These are phyloP conservation scores for Fusarium nurragi DNA, from an alignment of 2,329 filamentous ascomycete genomes.

Conservation along the genomic window DNA sequence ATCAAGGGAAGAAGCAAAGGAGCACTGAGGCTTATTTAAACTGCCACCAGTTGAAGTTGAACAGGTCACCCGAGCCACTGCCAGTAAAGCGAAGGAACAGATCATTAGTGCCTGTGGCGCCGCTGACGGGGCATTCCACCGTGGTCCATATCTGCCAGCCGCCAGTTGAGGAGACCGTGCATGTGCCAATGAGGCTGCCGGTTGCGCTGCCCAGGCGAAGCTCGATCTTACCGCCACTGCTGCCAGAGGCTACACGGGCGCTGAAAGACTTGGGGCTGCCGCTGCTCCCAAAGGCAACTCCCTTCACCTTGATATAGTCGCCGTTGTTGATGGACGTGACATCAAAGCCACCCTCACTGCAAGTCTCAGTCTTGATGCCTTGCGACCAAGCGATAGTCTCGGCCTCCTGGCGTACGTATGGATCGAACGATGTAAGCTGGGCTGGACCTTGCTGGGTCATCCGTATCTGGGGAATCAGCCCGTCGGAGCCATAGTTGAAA, in stretches of 20 bases:
- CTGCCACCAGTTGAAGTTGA: conserved; percentile 22
- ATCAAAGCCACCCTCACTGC: conserved; percentile 1
- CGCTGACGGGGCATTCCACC: neutral
- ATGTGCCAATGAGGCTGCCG: conserved; percentile 3
- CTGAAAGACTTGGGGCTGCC: neutral
- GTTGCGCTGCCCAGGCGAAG: conserved; percentile 2
- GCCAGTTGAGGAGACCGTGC: conserved; percentile 2
- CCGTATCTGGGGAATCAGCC: neutral
- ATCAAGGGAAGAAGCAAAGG: neutral
- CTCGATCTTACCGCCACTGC: conserved; percentile 1
- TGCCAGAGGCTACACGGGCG: neutral
- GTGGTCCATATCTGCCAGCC: conserved; percentile 10
- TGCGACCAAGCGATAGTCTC: conserved; percentile 16
- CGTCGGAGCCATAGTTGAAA: conserved; percentile 3
- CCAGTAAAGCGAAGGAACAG: conserved; percentile 7
- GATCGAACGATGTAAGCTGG: neutral
- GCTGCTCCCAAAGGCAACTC: neutral
- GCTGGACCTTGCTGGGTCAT: neutral
- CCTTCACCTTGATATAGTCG: conserved; percentile 18
- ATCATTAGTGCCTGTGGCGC: neutral
- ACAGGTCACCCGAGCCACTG: neutral
- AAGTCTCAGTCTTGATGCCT: conserved; percentile 7
- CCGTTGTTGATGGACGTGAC: conserved; percentile 1
- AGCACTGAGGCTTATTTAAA: neutral
- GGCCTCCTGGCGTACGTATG: neutral